Conservation (phyloP, 768 basidiomycete species). For the Russula olivacea region DNA sequence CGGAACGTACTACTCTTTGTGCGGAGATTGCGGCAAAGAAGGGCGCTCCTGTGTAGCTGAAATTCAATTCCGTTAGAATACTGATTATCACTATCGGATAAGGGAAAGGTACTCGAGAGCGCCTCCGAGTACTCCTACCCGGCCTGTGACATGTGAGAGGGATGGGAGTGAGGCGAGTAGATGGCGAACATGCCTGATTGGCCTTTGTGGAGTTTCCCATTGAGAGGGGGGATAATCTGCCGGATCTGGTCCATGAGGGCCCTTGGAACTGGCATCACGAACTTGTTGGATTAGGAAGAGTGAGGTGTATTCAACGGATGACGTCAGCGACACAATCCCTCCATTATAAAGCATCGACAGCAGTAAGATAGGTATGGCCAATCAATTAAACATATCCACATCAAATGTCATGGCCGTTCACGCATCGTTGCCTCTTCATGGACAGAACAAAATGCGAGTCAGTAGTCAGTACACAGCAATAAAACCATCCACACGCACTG, state of each 20-base stretch:
- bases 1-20: conserved; percentile 61
- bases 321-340: not conserved
- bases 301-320: not conserved
- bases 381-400: not conserved
- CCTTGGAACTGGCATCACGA: conserved; percentile 56
- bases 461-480: not conserved
- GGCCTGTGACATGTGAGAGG: conserved; percentile 41
- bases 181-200: conserved; percentile 64
- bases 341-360: conserved; percentile 2
- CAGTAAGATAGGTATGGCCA: conserved; percentile 4
- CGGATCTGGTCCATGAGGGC: conserved; percentile 65
- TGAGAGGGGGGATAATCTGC: conserved; percentile 83
- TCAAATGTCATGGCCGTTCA: conserved; percentile 12
- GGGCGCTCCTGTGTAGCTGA: conserved; percentile 93
- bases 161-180: not conserved
- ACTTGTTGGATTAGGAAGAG: not conserved
- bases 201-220: conserved; percentile 87
- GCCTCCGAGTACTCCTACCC: conserved; percentile 91
- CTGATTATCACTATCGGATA: not conserved
- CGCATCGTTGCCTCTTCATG: conserved; percentile 20
- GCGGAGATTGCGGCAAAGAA: conserved; percentile 94
- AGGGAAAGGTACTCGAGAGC: conserved; percentile 72
- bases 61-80: conserved; percentile 3
- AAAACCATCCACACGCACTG: conserved; percentile 56
- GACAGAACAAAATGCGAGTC: not conserved